Evolutionary conservation across 352 stramenopile genomes (phyloP).

Genomic region (Pelagophyceae sp.): DNA sequence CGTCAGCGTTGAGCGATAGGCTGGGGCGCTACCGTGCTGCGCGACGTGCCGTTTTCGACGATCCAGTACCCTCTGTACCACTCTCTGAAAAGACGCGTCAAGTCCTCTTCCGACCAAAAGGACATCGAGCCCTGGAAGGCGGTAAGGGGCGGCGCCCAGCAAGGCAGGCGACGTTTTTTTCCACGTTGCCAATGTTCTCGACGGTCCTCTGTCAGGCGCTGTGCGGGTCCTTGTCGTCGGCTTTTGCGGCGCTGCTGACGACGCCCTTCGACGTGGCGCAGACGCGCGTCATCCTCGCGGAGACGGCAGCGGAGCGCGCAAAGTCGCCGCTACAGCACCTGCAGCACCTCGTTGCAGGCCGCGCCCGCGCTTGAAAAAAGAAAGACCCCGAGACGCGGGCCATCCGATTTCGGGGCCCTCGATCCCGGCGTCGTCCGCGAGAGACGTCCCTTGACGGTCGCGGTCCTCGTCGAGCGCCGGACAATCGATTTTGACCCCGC

Average conservation of each 20-base stretch:
- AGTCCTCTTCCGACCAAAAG: neutral
- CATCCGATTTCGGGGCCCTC: too few species aligned
- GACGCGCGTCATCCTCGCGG: neutral
- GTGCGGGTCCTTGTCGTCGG: neutral
- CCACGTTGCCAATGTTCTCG: too few species aligned
- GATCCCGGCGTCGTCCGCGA: too few species aligned
- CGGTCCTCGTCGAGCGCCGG: too few species aligned
- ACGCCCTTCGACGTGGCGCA: constrained; percentile 9
- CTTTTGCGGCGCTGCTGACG: neutral
- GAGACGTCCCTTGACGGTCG: too few species aligned
- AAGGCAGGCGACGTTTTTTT: too few species aligned
- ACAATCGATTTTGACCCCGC: too few species aligned
- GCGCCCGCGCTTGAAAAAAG: too few species aligned
- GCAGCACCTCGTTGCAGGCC: neutral
- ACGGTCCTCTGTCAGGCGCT: too few species aligned
- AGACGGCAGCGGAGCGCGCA: neutral
- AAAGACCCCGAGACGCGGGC: too few species aligned
- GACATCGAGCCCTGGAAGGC: neutral
- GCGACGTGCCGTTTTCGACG: neutral
- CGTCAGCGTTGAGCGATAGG: too few species aligned
- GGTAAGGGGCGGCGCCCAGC: too few species aligned
- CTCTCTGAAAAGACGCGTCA: neutral
- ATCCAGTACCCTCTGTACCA: constrained; percentile 10
- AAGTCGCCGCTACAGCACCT: neutral
- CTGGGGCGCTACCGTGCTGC: neutral